phyloP scores from a whole-genome alignment of 2,329 filamentous ascomycete species.

The Exophiala aquamarina region DNA sequence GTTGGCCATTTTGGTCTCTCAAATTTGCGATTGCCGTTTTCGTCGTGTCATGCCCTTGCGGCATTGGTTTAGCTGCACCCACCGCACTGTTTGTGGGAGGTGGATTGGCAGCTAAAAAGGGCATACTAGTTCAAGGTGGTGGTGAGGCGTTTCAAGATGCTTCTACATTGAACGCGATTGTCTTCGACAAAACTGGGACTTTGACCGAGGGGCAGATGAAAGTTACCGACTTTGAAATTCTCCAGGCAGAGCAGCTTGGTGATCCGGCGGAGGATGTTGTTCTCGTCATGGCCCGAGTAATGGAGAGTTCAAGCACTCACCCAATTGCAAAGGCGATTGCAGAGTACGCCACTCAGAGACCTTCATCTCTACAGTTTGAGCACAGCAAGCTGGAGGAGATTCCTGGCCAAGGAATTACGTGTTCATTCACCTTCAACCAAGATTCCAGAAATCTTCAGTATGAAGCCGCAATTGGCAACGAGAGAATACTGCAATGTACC shows the following conservation, averaged over 20 bases:
- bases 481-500: constrained; percentile 46
- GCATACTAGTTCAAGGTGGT: constrained; percentile 79
- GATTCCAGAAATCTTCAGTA: constrained; percentile 31
- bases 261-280: constrained; percentile 34
- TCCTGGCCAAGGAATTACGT: constrained; percentile 58
- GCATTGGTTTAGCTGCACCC: constrained; percentile 78
- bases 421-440: constrained; percentile 42
- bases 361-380: constrained; percentile 26
- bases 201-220: constrained; percentile 65
- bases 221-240: constrained; percentile 52
- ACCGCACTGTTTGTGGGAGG: constrained; percentile 84
- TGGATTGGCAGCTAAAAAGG: constrained; percentile 74
- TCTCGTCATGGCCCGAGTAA: constrained; percentile 46
- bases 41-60: constrained; percentile 82
- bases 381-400: constrained; percentile 52
- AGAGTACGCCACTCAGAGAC: constrained; percentile 44
- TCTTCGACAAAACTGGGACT: constrained; percentile 89
- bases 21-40: constrained; percentile 79
- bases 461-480: constrained; percentile 59
- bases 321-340: constrained; percentile 59
- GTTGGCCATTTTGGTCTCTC: constrained; percentile 55
- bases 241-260: constrained; percentile 28
- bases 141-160: constrained; percentile 86
- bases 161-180: constrained; percentile 72
- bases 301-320: constrained; percentile 62